phyloP scores from a whole-genome alignment of 2,329 filamentous ascomycete genomes.

The Cyphellophora europaea region DNA sequence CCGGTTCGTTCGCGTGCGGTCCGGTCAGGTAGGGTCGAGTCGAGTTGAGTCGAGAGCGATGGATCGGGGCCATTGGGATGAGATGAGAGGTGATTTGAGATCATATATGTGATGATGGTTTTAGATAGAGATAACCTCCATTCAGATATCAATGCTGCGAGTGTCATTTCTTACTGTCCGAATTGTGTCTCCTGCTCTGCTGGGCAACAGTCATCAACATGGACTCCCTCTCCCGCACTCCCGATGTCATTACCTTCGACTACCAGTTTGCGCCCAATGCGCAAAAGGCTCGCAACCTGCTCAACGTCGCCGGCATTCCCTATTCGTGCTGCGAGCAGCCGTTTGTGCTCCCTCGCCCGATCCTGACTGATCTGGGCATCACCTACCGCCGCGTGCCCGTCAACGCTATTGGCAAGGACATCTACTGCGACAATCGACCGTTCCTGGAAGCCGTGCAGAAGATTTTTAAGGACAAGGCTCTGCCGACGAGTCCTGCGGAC shows the following conservation, averaged over 20 bases:
- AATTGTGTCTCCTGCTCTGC: too few relatives aligned
- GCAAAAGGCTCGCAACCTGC: slow-evolving; percentile 5
- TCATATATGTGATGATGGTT: too few relatives aligned
- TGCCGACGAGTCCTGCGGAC: slow-evolving; percentile 5
- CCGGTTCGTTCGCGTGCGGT: too few relatives aligned
- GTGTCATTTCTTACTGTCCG: too few relatives aligned
- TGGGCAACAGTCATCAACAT: too few relatives aligned
- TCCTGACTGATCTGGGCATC: slow-evolving; percentile 6
- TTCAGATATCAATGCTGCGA: too few relatives aligned
- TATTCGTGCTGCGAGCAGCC: slow-evolving; percentile 6
- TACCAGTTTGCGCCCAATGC: slow-evolving; percentile 8
- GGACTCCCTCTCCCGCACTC: background rate
- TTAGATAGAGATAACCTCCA: too few relatives aligned
- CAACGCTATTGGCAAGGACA: slow-evolving; percentile 7
- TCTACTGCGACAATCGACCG: slow-evolving; percentile 10
- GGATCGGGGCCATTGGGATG: too few relatives aligned
- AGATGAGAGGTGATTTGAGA: too few relatives aligned
- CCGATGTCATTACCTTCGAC: slow-evolving; percentile 5
- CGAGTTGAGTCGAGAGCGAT: too few relatives aligned
- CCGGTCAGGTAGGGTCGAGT: too few relatives aligned
- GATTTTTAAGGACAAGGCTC: slow-evolving; percentile 5
- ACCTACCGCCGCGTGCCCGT: slow-evolving; percentile 9
- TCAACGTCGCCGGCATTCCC: slow-evolving; percentile 3
- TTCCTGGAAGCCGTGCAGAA: slow-evolving; percentile 7
- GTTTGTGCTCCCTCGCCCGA: slow-evolving; percentile 6